Evolutionary conservation across 306 rosid genomes (phyloP).

Genomic region (Mimosa bimucronata): DNA sequence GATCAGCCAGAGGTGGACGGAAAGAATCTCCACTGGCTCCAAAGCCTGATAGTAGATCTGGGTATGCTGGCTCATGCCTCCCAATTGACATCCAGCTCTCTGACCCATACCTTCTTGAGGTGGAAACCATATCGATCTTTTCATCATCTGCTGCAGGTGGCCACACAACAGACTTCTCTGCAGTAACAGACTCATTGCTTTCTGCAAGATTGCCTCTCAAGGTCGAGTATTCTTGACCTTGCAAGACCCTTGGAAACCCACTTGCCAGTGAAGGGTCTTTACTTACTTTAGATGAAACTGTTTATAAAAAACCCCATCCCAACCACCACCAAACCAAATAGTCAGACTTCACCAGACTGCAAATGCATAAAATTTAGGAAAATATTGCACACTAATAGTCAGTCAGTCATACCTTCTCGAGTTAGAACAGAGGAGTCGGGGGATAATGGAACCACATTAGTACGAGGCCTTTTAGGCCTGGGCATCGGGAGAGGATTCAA

Average conservation of each 20-base stretch:
- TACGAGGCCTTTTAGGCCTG: constrained; percentile 74
- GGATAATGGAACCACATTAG: constrained; percentile 66
- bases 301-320: neutral
- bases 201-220: constrained; percentile 68
- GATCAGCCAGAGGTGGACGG: constrained; percentile 46
- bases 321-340: neutral
- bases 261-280: constrained; percentile 65
- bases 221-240: constrained; percentile 93
- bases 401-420: constrained; percentile 64
- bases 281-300: constrained; percentile 62
- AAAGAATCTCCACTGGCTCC: constrained; percentile 54
- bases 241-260: constrained; percentile 89
- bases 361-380: neutral
- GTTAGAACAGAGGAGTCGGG: constrained; percentile 78
- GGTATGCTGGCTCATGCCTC: constrained; percentile 72
- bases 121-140: constrained; percentile 60
- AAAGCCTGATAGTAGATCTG: constrained; percentile 79
- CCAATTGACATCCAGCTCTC: constrained; percentile 67
- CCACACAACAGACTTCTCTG: constrained; percentile 68
- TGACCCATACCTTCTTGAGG: constrained; percentile 59
- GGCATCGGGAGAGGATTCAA: constrained; percentile 76
- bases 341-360: constrained; percentile 6
- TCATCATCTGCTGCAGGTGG: constrained; percentile 64
- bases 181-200: constrained; percentile 59
- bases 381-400: neutral